These are phyloP conservation scores for Trichopus zeylanicus DNA, from an alignment of 116 monocot genomes.

Conservation along the genomic window DNA sequence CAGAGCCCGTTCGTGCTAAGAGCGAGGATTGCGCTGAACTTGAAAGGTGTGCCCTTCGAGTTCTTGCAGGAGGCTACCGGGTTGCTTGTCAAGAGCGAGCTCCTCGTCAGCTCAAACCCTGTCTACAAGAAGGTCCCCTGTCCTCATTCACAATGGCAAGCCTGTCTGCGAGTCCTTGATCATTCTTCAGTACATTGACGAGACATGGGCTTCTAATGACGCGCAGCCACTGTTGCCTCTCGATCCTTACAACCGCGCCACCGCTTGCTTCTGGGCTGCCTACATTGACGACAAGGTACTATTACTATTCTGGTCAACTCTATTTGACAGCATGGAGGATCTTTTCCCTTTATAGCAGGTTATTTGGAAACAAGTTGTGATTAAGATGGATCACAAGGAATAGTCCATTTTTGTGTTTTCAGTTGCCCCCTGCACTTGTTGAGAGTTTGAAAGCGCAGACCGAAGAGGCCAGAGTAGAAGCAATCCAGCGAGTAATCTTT, in stretches of 20 bases:
- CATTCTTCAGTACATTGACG: not conserved
- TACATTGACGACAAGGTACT: not conserved
- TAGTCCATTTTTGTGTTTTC: not conserved
- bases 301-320: not conserved
- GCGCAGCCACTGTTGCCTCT: not conserved
- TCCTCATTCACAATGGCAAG: not conserved
- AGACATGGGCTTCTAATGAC: not conserved
- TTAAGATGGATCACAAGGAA: too few relatives aligned
- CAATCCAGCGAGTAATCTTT: not conserved
- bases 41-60: not conserved
- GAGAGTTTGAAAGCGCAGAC: not conserved
- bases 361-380: too few relatives aligned
- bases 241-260: not conserved
- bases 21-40: not conserved
- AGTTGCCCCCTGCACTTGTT: not conserved
- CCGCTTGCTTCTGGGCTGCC: not conserved
- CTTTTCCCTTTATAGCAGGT: too few relatives aligned
- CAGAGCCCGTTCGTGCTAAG: not conserved
- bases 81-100: not conserved
- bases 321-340: not conserved
- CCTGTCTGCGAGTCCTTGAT: not conserved
- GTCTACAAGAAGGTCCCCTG: not conserved
- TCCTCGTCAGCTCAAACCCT: not conserved
- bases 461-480: not conserved
- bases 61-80: not conserved